phyloP scores from a whole-genome alignment of 1,284 basidiomycete species.

The Heimioporus retisporus region DNA sequence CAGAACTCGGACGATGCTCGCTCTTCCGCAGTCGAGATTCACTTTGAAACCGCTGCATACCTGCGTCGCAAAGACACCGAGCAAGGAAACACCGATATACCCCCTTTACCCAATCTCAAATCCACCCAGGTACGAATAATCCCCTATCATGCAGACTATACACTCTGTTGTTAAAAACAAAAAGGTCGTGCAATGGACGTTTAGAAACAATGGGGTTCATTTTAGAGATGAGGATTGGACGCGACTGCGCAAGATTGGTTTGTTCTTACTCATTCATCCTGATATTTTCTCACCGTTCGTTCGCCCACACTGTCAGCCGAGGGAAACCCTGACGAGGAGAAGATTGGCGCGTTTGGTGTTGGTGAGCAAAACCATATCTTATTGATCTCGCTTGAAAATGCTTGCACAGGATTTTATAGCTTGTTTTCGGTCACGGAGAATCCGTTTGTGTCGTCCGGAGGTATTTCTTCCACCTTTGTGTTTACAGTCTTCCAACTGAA shows the following conservation, averaged over 20 bases:
- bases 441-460: slow-evolving; percentile 93
- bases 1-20: slow-evolving; percentile 97
- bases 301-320: slow-evolving; percentile 60
- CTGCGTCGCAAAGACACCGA: slow-evolving; percentile 50
- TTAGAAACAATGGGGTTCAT: slow-evolving; percentile 89
- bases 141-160: slow-evolving; percentile 15
- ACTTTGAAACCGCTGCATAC: slow-evolving; percentile 77
- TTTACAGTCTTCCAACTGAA: not conserved
- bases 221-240: slow-evolving; percentile 92
- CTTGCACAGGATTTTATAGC: slow-evolving; percentile 75
- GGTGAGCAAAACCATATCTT: slow-evolving; percentile 53
- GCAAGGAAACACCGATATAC: slow-evolving; percentile 10
- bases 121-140: slow-evolving; percentile 52
- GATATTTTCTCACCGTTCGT: not conserved
- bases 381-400: not conserved
- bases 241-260: slow-evolving; percentile 89
- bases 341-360: slow-evolving; percentile 90
- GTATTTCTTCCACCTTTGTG: slow-evolving; percentile 45
- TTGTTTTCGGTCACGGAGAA: slow-evolving; percentile 91
- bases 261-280: slow-evolving; percentile 26
- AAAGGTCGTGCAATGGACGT: slow-evolving; percentile 79
- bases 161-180: slow-evolving; percentile 11
- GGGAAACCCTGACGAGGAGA: slow-evolving; percentile 87
- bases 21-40: slow-evolving; percentile 84
- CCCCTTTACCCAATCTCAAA: slow-evolving; percentile 69